Base-by-base conservation (phyloP, 108 stramenopile species). In the Epithemia pelagica region DNA sequence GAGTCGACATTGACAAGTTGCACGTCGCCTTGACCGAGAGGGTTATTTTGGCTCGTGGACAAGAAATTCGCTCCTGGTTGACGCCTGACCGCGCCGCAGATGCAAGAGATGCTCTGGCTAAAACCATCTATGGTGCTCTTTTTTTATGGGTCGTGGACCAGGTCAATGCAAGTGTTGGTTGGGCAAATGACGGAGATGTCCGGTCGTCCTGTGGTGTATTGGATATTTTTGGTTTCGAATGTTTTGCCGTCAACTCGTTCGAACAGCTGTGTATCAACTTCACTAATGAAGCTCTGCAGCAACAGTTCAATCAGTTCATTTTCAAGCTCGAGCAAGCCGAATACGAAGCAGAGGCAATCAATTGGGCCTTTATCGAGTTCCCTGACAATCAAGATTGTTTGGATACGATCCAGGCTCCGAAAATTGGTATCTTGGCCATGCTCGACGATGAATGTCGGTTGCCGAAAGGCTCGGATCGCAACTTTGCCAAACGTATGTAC, bases 211-310 rank as follows among this genome's bases (percentile, higher is more conserved):
- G 94, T 30, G 98, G 98, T 62, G 97, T 99, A 20, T 78, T 99
- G 57, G 99, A 99, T 82, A 99, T 99, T 67, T 99, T 99, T 69
- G 99, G 99, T 29, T 99, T 99, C 67, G 99, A 99, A 80, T 95
- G 95, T 70, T 99, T 99, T 72, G 84, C 87, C 2, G 74, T 83
- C 68, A 99, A 99, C 82, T 95, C 92, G 27, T 98, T 96, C 57
- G 97, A 96, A 72, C 98, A 99, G 83, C 84, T 99, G 54, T 98
- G 97, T 85, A 99, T 99, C 84, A 99, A 99, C 91, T 99, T 86
- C 73, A 96, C 98, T 21, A 99, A 99, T 80, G 99, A 99, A 77
- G 95, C 95, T 28, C 84, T 99, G 54, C 99, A 99, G 82, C 97
- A 98, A 71, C 97, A 98, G 77, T 99, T 99, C 85, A 99, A 99